Evolutionary conservation across 163 green algal species (phyloP).

Genomic region (Scenedesmus sp.): DNA sequence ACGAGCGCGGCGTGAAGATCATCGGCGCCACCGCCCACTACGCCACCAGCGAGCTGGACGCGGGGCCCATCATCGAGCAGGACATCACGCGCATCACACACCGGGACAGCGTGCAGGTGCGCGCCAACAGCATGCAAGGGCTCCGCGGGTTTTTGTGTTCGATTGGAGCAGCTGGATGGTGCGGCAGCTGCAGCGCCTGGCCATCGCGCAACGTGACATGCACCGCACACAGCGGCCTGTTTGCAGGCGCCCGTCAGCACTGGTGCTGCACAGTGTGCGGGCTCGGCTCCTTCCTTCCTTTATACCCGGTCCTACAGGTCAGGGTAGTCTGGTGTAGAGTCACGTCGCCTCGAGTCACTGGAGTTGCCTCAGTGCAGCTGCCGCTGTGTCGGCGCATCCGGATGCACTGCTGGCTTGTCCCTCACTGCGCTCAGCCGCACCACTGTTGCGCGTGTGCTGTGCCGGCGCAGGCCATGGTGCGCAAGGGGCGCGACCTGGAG

Average conservation of each 20-base stretch:
- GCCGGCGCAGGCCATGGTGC: slow-evolving; percentile 41
- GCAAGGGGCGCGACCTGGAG: slow-evolving; percentile 81
- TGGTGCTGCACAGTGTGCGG: too few relatives aligned
- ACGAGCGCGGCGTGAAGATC: slow-evolving; percentile 90
- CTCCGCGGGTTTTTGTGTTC: too few relatives aligned
- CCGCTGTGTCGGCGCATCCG: too few relatives aligned
- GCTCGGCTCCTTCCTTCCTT: too few relatives aligned
- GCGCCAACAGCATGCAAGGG: background rate
- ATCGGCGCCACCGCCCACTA: slow-evolving; percentile 91
- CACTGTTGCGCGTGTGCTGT: background rate
- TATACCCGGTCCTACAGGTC: too few relatives aligned
- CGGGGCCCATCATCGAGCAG: slow-evolving; percentile 68
- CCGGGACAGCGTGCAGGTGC: slow-evolving; percentile 37
- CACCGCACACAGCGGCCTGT: slow-evolving; percentile 49
- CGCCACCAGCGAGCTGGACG: slow-evolving; percentile 81
- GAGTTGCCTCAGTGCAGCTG: too few relatives aligned
- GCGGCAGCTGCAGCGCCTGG: slow-evolving; percentile 41
- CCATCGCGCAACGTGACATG: slow-evolving; percentile 77
- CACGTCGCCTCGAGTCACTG: too few relatives aligned
- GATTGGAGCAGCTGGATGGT: too few relatives aligned
- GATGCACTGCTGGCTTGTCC: too few relatives aligned
- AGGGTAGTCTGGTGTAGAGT: too few relatives aligned
- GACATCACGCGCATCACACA: slow-evolving; percentile 71
- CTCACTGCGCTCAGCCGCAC: too few relatives aligned
- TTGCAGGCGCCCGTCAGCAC: background rate